Percentiles rank a stretch among this genome's conserved stretches.
Conservation (phyloP, 2,329 filamentous ascomycete genomes). For the Arachnomyces sp. region DNA sequence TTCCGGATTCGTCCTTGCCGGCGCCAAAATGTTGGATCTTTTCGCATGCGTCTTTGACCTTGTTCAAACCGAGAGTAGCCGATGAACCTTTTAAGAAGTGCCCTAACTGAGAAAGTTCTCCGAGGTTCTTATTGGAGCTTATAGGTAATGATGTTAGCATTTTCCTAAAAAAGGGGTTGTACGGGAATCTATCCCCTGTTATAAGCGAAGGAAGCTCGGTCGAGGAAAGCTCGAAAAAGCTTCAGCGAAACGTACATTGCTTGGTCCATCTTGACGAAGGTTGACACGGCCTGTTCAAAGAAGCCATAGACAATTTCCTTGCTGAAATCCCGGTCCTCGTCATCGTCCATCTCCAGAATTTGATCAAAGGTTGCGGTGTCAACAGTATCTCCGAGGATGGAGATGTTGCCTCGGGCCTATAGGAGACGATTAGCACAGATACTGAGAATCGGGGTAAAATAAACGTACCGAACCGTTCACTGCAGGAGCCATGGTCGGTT, state of each 20-base stretch:
- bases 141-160: not conserved
- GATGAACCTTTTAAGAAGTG: conserved; percentile 98
- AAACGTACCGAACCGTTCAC: too few relatives aligned
- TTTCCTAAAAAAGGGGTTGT: not conserved
- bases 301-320: conserved; percentile 82
- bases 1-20: conserved; percentile 70
- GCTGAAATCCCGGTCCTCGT: conserved; percentile 79
- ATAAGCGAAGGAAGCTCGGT: not conserved
- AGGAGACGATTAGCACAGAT: too few relatives aligned
- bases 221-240: not conserved
- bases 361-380: conserved; percentile 79
- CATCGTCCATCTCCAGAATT: conserved; percentile 96
- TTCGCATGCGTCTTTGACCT: conserved; percentile 88
- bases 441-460: too few relatives aligned
- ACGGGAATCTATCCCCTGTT: not conserved
- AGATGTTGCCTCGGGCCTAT: conserved; percentile 30
- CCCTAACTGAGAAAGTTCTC: conserved; percentile 71
- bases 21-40: conserved; percentile 93
- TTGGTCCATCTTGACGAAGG: conserved; percentile 75
- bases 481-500: too few relatives aligned
- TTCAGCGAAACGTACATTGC: conserved; percentile 60
- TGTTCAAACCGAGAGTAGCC: conserved; percentile 81
- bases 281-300: conserved; percentile 82
- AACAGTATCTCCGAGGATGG: conserved; percentile 66
- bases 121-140: conserved; percentile 62